Evolutionary conservation across 2,329 filamentous ascomycete species (phyloP).

Genomic region (Xylaria sp.): DNA sequence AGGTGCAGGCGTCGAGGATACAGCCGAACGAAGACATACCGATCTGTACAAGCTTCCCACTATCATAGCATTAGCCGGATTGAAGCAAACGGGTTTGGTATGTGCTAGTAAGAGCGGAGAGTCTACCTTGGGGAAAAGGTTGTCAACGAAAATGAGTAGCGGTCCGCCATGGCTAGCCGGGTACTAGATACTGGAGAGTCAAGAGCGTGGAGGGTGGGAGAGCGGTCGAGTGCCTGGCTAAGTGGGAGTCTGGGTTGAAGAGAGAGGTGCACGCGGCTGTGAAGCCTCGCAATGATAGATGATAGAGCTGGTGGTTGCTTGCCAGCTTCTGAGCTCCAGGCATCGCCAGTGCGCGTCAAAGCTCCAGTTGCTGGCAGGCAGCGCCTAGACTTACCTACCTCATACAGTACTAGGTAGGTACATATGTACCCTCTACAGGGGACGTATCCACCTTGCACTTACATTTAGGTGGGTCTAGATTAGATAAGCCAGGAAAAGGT

Average conservation of each 20-base stretch:
- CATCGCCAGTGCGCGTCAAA: slow-evolving; percentile 36
- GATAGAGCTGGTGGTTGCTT: slow-evolving; percentile 24
- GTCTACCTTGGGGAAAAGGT: slow-evolving; percentile 98
- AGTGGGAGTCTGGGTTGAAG: slow-evolving; percentile 8
- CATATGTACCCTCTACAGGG: background rate
- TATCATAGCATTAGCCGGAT: slow-evolving; percentile 53
- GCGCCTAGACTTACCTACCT: background rate
- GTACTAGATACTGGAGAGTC: background rate
- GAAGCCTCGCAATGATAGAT: slow-evolving; percentile 27
- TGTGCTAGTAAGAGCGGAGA: slow-evolving; percentile 33
- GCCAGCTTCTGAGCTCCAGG: slow-evolving; percentile 29
- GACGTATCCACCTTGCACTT: no score
- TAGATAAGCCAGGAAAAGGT: background rate
- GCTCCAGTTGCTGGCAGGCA: slow-evolving; percentile 17
- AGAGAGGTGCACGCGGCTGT: slow-evolving; percentile 24
- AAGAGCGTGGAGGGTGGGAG: slow-evolving; percentile 14
- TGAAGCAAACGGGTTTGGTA: slow-evolving; percentile 46
- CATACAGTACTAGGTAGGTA: background rate
- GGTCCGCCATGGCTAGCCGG: slow-evolving; percentile 78
- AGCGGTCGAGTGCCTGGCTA: slow-evolving; percentile 1
- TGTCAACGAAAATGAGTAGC: slow-evolving; percentile 98
- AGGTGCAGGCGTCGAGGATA: background rate
- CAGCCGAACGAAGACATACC: slow-evolving; percentile 57
- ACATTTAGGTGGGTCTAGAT: no score
- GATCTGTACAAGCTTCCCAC: slow-evolving; percentile 99